phyloP scores from a whole-genome alignment of 352 stramenopile genomes.

The Phytopythium chamaehyphon region DNA sequence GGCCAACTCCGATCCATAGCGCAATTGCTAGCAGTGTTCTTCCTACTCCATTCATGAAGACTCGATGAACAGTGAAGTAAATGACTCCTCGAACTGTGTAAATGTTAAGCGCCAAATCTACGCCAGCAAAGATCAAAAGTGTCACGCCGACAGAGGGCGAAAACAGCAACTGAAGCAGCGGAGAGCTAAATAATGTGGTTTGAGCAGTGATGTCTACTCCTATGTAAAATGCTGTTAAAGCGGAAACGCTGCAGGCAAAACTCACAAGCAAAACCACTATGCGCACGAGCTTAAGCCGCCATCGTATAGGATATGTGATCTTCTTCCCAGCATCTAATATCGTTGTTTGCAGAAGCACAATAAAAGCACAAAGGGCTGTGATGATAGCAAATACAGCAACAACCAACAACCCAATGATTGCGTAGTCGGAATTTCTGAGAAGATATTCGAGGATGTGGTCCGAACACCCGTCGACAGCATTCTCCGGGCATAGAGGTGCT shows the following conservation, averaged over 20 bases:
- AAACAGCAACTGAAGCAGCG: slow-evolving; percentile 45
- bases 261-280: slow-evolving; percentile 11
- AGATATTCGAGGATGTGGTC: background rate
- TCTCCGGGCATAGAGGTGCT: slow-evolving; percentile 11
- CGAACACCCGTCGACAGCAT: slow-evolving; percentile 6
- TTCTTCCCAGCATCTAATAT: background rate
- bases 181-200: slow-evolving; percentile 44
- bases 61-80: slow-evolving; percentile 30
- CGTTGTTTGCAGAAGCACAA: background rate
- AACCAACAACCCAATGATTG: background rate
- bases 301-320: slow-evolving; percentile 3
- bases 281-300: slow-evolving; percentile 12
- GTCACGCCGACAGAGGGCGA: slow-evolving; percentile 25
- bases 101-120: slow-evolving; percentile 26
- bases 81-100: slow-evolving; percentile 32
- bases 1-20: slow-evolving; percentile 23
- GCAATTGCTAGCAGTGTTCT: slow-evolving; percentile 11
- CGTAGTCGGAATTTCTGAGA: background rate
- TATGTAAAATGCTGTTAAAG: slow-evolving; percentile 28
- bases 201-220: slow-evolving; percentile 31
- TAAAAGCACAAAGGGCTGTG: background rate
- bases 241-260: slow-evolving; percentile 20
- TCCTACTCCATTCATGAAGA: slow-evolving; percentile 35
- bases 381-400: background rate
- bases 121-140: slow-evolving; percentile 24